These are phyloP conservation scores for Symbiodinium pilosum DNA, from an alignment of 73 alveolate species.

Conservation along the genomic window DNA sequence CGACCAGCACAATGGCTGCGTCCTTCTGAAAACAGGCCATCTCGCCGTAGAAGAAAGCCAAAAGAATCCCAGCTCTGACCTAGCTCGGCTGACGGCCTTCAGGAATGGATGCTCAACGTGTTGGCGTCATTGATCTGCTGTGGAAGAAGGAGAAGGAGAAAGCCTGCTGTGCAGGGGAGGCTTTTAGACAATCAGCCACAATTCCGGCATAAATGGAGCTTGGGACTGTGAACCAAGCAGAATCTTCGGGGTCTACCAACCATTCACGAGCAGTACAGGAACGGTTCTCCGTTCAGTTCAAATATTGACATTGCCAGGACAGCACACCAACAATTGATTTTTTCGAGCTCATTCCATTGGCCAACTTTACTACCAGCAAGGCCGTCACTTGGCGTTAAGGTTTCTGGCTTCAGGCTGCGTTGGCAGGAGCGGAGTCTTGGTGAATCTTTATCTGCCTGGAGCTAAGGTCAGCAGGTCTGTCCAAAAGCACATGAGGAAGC, in stretches of 20 bases:
- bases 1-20: slow-evolving; percentile 35
- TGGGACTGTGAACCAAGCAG: too few species aligned
- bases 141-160: slow-evolving; percentile 14
- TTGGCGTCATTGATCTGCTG: slow-evolving; percentile 49
- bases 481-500: slow-evolving; percentile 55
- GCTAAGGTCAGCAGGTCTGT: slow-evolving; percentile 26
- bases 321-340: slow-evolving; percentile 1
- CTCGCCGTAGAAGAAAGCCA: neutral
- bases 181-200: too few species aligned
- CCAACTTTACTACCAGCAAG: slow-evolving; percentile 30
- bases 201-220: too few species aligned
- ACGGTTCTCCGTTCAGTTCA: too few species aligned
- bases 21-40: slow-evolving; percentile 46
- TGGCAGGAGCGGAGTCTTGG: too few species aligned
- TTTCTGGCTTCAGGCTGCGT: too few species aligned
- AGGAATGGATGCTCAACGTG: slow-evolving; percentile 81
- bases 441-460: neutral
- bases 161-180: too few species aligned
- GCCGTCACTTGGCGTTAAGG: slow-evolving; percentile 47
- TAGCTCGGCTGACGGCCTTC: neutral
- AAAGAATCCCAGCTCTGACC: neutral
- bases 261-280: too few species aligned
- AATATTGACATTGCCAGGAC: too few species aligned
- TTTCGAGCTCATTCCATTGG: slow-evolving; percentile 31
- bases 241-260: too few species aligned